These are phyloP conservation scores for Castanea crenata DNA, from an alignment of 306 rosid species.

Conservation along the genomic window DNA sequence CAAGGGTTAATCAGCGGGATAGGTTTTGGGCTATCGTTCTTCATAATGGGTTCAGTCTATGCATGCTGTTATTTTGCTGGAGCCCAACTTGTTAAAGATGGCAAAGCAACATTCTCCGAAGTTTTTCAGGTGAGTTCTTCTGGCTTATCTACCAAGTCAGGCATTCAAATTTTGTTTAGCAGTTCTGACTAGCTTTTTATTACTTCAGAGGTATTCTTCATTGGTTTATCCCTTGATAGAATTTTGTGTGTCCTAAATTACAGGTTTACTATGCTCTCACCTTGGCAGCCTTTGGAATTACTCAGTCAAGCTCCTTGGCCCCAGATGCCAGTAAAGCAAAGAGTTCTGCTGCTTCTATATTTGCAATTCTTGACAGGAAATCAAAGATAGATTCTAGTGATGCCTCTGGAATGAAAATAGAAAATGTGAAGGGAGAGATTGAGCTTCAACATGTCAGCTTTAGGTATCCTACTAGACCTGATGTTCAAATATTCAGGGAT, in stretches of 20 bases:
- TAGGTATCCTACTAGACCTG: conserved; percentile 69
- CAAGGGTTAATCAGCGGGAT: conserved; percentile 58
- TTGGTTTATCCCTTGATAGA: not conserved
- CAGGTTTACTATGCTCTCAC: conserved; percentile 71
- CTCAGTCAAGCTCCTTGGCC: conserved; percentile 51
- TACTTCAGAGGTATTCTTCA: not conserved
- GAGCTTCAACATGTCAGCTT: conserved; percentile 56
- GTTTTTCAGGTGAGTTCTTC: conserved; percentile 52
- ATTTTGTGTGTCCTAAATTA: not conserved
- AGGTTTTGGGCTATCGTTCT: conserved; percentile 52
- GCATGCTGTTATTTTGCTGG: conserved; percentile 61
- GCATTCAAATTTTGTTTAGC: not conserved
- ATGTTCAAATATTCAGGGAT: conserved; percentile 52
- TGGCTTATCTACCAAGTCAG: not conserved
- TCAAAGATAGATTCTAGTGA: conserved; percentile 57
- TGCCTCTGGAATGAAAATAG: conserved; percentile 41
- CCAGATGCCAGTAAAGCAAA: conserved; percentile 58
- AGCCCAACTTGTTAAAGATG: conserved; percentile 47
- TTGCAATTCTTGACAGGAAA: conserved; percentile 63
- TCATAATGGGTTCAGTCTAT: conserved; percentile 43
- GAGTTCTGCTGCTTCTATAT: conserved; percentile 59
- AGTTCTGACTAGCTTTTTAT: not conserved
- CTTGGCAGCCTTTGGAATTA: conserved; percentile 51
- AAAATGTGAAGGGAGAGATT: conserved; percentile 61
- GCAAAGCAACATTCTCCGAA: conserved; percentile 44